Conservation (phyloP, 1,139 yeast genomes). For the Kluyveromyces sp. region DNA sequence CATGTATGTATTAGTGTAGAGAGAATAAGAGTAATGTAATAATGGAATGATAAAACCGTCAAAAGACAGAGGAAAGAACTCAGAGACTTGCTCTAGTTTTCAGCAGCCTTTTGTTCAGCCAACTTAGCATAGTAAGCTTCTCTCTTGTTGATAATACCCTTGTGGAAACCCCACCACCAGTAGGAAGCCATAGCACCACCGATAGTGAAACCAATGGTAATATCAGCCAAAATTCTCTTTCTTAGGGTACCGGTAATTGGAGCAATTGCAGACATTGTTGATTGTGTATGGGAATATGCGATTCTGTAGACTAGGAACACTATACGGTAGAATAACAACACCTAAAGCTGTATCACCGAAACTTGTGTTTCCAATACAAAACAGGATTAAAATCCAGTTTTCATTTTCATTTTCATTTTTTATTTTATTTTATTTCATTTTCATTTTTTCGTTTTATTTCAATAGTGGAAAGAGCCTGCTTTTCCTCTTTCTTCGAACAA, state of each 20-base stretch:
- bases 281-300: neutral
- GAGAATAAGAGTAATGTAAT: too few species aligned
- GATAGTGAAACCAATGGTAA: conserved; percentile 52
- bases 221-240: conserved; percentile 76
- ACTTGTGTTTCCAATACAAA: neutral
- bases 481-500: too few species aligned
- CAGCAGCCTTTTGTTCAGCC: conserved; percentile 61
- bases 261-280: conserved; percentile 52
- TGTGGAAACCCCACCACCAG: conserved; percentile 79
- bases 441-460: too few species aligned
- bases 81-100: conserved; percentile 9
- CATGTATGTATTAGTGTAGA: too few species aligned
- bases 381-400: neutral
- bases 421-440: too few species aligned
- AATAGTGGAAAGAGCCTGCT: too few species aligned
- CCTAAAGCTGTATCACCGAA: neutral
- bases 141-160: conserved; percentile 61
- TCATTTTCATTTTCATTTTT: too few species aligned
- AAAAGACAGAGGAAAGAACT: too few species aligned
- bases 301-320: neutral
- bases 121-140: conserved; percentile 78
- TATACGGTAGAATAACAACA: neutral
- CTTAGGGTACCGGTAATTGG: conserved; percentile 83
- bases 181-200: conserved; percentile 49
- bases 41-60: neutral